Conservation (phyloP, 202 grass and related monocot species). For the Eragrostis tef region DNA sequence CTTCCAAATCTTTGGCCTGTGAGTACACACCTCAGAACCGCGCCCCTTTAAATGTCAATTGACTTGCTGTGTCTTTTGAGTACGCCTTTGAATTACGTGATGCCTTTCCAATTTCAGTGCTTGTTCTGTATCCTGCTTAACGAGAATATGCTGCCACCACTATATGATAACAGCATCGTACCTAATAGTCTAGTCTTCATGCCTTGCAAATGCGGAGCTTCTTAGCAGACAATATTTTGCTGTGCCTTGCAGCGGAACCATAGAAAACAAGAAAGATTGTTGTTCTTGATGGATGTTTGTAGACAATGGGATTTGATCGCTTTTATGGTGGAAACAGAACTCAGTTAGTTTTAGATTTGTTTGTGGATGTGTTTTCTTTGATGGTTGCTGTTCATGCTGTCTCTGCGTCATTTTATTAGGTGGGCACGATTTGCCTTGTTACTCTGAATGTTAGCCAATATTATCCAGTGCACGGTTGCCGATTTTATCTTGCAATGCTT, state of each 20-base stretch:
- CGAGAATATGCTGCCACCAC: background rate
- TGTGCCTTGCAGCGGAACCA: background rate
- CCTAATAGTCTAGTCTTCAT: background rate
- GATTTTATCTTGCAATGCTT: background rate
- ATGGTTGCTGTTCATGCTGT: background rate
- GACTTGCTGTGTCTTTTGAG: background rate
- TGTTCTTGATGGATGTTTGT: background rate
- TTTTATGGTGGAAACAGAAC: background rate
- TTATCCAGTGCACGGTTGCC: background rate
- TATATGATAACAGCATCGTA: background rate
- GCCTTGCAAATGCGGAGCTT: background rate
- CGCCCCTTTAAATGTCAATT: background rate
- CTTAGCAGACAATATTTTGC: background rate
- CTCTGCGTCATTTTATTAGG: background rate
- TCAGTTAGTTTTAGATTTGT: background rate
- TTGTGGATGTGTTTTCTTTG: background rate
- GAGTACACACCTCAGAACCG: slow-evolving; percentile 38
- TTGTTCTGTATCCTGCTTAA: background rate
- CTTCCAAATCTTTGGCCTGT: slow-evolving; percentile 90
- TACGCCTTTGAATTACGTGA: background rate
- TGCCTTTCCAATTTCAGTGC: background rate
- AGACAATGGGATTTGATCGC: background rate
- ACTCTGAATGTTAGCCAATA: background rate
- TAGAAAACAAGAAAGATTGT: background rate
- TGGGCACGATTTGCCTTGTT: background rate